Conservation (phyloP, 306 rosid genomes). For the Coriaria nepalensis region DNA sequence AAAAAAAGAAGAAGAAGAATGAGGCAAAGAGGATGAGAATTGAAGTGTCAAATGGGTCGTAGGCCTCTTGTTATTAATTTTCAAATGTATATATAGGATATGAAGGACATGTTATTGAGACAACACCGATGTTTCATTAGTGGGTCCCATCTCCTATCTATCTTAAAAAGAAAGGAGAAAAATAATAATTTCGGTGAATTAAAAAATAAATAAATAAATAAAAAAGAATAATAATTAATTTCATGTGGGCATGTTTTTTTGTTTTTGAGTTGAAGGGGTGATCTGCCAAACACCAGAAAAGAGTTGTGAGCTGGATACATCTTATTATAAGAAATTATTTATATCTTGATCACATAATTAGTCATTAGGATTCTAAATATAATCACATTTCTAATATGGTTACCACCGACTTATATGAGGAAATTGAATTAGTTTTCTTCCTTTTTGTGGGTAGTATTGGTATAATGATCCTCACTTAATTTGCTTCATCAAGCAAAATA, state of each 20-base stretch:
- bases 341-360: too few relatives aligned
- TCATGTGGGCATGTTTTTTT: slow-evolving; percentile 69
- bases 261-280: too few relatives aligned
- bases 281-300: slow-evolving; percentile 40
- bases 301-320: slow-evolving; percentile 47
- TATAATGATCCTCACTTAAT: too few relatives aligned
- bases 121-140: too few relatives aligned
- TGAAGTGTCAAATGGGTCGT: slow-evolving; percentile 3
- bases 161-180: background rate
- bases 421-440: too few relatives aligned
- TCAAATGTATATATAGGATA: background rate
- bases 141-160: background rate
- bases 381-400: too few relatives aligned
- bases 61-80: slow-evolving; percentile 23
- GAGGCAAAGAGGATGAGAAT: slow-evolving; percentile 3
- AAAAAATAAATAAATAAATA: slow-evolving; percentile 3
- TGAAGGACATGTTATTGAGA: too few relatives aligned
- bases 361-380: too few relatives aligned
- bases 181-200: slow-evolving; percentile 10
- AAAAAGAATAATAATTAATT: slow-evolving; percentile 31
- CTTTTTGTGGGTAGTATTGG: too few relatives aligned
- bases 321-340: too few relatives aligned
- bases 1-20: background rate
- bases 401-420: too few relatives aligned
- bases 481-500: too few relatives aligned